Conservation (phyloP, 2,329 filamentous ascomycete species). For the Colletotrichum sp. region DNA sequence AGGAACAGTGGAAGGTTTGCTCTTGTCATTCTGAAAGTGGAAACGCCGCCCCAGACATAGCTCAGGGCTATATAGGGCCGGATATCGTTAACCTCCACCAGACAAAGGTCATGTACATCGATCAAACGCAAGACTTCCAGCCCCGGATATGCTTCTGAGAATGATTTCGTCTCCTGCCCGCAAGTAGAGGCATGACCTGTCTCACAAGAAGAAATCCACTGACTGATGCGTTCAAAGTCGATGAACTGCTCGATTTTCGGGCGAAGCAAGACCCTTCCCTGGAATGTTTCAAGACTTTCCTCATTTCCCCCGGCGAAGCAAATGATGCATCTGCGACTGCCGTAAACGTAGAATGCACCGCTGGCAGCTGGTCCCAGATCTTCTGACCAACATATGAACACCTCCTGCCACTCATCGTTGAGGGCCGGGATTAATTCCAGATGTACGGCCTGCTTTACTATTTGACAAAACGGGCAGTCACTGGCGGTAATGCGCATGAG, state of each 20-base stretch:
- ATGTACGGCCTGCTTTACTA: not conserved
- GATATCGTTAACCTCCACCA: not conserved
- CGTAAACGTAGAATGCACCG: not conserved
- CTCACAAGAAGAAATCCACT: not conserved
- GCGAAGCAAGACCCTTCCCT: not conserved
- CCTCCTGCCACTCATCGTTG: not conserved
- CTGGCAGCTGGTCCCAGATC: not conserved
- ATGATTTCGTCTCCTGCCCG: not conserved
- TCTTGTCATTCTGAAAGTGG: not conserved
- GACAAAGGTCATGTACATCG: not conserved
- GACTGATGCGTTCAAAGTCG: not conserved
- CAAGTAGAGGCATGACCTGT: not conserved
- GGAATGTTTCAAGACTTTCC: not conserved
- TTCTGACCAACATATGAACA: not conserved
- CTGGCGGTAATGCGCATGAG: not conserved
- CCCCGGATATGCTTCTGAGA: not conserved
- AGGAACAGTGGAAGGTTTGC: not conserved
- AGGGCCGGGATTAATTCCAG: not conserved
- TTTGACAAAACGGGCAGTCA: not conserved
- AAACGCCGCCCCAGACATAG: not conserved
- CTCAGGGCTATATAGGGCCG: not conserved
- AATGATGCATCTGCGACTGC: not conserved
- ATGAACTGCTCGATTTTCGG: not conserved
- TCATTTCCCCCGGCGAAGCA: not conserved
- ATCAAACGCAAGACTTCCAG: not conserved